Base-by-base conservation (phyloP, 2,329 filamentous ascomycete species). In the Fusarium sp. region DNA sequence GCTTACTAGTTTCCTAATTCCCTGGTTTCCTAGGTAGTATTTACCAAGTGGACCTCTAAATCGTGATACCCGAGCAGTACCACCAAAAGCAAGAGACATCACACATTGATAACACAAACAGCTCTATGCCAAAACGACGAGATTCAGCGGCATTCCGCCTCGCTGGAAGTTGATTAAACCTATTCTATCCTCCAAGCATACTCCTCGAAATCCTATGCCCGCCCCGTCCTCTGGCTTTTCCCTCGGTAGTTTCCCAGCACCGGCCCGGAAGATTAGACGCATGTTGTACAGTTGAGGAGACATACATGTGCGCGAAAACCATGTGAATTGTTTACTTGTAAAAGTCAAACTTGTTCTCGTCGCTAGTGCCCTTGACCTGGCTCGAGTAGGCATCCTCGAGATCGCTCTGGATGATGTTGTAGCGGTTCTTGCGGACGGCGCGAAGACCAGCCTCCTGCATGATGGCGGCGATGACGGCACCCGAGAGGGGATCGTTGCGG, bases 371-470 rank as follows among this genome's bases (percentile, higher is more conserved):
- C 91, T 98, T 98, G 81, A 99, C 97, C 84, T 99, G 97, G 85
- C 92, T 94, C 43, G 95, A 95, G 85, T 99, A 99, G 52, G 97
- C 97, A 84, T 98, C 97, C 85, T 99, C 97, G 74, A 99, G 87
- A 85, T 99, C 97, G 73, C 90, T 92, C 87, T 99, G 97, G 80
- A 99, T 98, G 83, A 99, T 99, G 85, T 99, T 98, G 86, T 99
- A 99, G 80, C 97, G 89, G 86, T 99, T 98, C 92, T 98, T 98
- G 80, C 96, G 90, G 75, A 98, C 96, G 30, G 96, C 96, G 76
- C 95, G 91, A 77, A 99, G 88, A 76, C 97, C 97, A 35, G 97
- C 97, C 86, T 99, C 97, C 85, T 99, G 97, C 97, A 99, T 99
- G 82, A 99, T 98, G 61, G 97, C 97, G 57, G 97, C 95, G 82